Conservation (phyloP, 2,329 filamentous ascomycete species). For the Epichloe amarillans region DNA sequence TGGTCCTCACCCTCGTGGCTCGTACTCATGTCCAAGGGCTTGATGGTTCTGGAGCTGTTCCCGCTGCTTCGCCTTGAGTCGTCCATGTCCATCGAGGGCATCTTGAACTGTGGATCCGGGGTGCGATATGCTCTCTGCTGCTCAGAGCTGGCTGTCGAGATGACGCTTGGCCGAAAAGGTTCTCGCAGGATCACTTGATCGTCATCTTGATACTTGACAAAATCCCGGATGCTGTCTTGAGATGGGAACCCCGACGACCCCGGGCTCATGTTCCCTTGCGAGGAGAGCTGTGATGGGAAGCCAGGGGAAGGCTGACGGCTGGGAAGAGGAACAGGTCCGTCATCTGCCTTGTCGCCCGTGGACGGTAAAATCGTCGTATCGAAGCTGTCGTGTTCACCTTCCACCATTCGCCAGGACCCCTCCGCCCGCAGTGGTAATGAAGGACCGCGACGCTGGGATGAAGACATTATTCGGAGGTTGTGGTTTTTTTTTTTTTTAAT, state of each 20-base stretch:
- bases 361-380: slow-evolving; percentile 40
- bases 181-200: slow-evolving; percentile 40
- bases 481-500: too few relatives aligned
- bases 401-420: slow-evolving; percentile 45
- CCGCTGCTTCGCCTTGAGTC: slow-evolving; percentile 22
- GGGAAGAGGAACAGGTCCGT: slow-evolving; percentile 22
- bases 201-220: slow-evolving; percentile 38
- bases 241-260: slow-evolving; percentile 29
- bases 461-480: neutral
- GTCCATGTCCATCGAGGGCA: slow-evolving; percentile 34
- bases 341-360: slow-evolving; percentile 26
- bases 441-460: neutral
- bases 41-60: slow-evolving; percentile 17
- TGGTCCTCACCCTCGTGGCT: slow-evolving; percentile 12
- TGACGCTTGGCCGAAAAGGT: slow-evolving; percentile 41
- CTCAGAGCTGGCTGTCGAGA: slow-evolving; percentile 22
- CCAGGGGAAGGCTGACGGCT: slow-evolving; percentile 23
- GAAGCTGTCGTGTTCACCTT: slow-evolving; percentile 48
- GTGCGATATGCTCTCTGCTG: slow-evolving; percentile 19
- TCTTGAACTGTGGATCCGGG: slow-evolving; percentile 38
- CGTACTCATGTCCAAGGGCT: slow-evolving; percentile 13
- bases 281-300: slow-evolving; percentile 34
- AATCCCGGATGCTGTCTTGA: slow-evolving; percentile 43
- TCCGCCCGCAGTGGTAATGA: slow-evolving; percentile 9
- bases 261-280: slow-evolving; percentile 14